Conservation (phyloP, 257 asterid genomes). For the Lycium ferocissimum region DNA sequence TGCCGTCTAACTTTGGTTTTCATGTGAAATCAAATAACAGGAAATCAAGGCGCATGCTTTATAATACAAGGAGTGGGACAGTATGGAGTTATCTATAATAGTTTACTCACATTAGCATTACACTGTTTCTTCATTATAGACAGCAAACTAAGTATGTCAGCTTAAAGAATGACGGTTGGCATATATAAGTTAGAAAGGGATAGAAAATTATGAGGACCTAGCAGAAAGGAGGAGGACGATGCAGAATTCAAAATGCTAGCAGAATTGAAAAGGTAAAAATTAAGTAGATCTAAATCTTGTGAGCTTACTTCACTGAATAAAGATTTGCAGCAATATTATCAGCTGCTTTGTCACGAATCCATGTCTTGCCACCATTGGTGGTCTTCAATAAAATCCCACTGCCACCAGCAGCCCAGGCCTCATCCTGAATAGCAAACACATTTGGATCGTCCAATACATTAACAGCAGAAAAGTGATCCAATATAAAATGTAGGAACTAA, state of each 20-base stretch:
- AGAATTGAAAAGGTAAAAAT: constrained; percentile 4
- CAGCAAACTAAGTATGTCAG: background rate
- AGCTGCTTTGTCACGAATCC: constrained; percentile 95
- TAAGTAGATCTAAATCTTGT: constrained; percentile 4
- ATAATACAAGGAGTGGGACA: constrained; percentile 11
- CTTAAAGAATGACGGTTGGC: background rate
- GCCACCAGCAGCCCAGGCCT: constrained; percentile 99
- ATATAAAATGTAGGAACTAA: constrained; percentile 26
- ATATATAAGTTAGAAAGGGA: background rate
- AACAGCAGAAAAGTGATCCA: background rate
- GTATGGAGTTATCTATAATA: background rate
- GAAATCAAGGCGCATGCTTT: background rate
- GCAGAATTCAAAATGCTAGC: background rate
- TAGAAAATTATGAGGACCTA: background rate
- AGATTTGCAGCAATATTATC: constrained; percentile 98
- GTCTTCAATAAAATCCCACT: constrained; percentile 92
- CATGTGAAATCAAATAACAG: constrained; percentile 5
- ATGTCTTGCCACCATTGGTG: constrained; percentile 83
- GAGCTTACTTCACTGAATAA: constrained; percentile 89
- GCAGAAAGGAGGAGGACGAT: background rate
- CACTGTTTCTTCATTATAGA: background rate
- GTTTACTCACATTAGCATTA: background rate
- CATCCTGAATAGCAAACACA: constrained; percentile 57
- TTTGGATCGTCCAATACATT: background rate
- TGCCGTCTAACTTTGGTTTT: constrained; percentile 1